These are phyloP conservation scores for Neurospora sp. DNA, from an alignment of 495 filamentous ascomycete species.

Conservation along the genomic window DNA sequence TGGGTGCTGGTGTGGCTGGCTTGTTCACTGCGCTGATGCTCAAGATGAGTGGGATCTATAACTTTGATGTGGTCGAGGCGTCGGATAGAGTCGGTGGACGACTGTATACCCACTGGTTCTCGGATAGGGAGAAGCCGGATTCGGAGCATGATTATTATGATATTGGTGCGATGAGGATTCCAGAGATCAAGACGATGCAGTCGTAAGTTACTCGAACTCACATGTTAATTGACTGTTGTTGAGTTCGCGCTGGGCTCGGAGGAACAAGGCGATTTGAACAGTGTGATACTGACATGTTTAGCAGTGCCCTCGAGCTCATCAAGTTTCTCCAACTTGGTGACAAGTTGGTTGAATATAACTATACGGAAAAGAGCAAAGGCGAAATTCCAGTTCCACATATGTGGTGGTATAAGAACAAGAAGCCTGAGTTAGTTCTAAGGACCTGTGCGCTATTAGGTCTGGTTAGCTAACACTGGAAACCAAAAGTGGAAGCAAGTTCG, in stretches of 20 bases:
- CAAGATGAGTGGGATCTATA: constrained; percentile 14
- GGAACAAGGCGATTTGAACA: not conserved
- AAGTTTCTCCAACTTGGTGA: not conserved
- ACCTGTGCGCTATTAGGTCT: not conserved
- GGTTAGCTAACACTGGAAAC: not conserved
- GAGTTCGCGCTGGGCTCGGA: not conserved
- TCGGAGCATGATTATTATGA: constrained; percentile 31
- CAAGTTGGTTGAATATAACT: not conserved
- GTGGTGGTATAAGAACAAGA: not conserved
- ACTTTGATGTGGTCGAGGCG: constrained; percentile 25
- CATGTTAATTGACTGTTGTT: not conserved
- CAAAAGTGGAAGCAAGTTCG: not conserved
- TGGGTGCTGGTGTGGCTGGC: constrained; percentile 31
- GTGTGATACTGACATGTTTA: not conserved
- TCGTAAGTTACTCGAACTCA: not conserved
- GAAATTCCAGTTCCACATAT: not conserved
- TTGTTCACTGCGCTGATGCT: constrained; percentile 30
- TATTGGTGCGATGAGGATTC: constrained; percentile 35
- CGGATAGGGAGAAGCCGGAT: not conserved
- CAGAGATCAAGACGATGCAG: constrained; percentile 19
- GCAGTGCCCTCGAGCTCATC: constrained; percentile 1
- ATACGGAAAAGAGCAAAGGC: not conserved
- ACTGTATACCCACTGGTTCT: constrained; percentile 23
- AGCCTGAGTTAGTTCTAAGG: not conserved
- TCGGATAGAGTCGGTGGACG: constrained; percentile 21